A percentile compares a stretch with the other conserved stretches of the same genome.
Evolutionary conservation across 768 basidiomycete genomes (phyloP).

Genomic region (Megacollybia marginata): DNA sequence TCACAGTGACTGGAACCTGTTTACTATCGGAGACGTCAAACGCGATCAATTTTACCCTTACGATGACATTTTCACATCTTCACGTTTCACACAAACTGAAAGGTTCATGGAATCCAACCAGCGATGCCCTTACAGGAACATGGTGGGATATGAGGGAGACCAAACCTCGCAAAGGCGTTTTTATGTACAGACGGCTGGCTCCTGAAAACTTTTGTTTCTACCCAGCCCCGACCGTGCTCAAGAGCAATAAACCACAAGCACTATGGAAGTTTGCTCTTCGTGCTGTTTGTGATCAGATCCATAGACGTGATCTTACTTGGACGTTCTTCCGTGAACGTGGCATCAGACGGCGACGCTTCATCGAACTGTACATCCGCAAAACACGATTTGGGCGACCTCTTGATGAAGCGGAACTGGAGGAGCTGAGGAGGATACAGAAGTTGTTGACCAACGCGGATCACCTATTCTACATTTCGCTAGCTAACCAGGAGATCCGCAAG

Average conservation of each 20-base stretch:
- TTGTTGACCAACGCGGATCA: slow-evolving; percentile 15
- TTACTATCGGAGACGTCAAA: slow-evolving; percentile 1
- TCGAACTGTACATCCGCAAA: slow-evolving; percentile 16
- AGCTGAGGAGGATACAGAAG: slow-evolving; percentile 8
- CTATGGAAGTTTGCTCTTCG: slow-evolving; percentile 23
- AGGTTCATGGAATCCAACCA: slow-evolving; percentile 4
- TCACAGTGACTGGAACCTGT: slow-evolving; percentile 6
- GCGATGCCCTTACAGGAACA: slow-evolving; percentile 4
- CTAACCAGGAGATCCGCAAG: slow-evolving; percentile 9
- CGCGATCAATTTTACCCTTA: not conserved
- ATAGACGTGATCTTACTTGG: slow-evolving; percentile 19
- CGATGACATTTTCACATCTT: slow-evolving; percentile 4
- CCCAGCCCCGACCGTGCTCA: slow-evolving; percentile 15
- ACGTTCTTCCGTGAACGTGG: slow-evolving; percentile 21
- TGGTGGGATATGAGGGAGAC: not conserved
- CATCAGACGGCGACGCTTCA: slow-evolving; percentile 13
- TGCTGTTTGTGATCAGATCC: slow-evolving; percentile 13
- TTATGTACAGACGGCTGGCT: slow-evolving; percentile 16
- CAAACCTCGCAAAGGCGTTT: slow-evolving; percentile 3
- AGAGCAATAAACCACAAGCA: slow-evolving; percentile 15
- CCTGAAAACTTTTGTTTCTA: slow-evolving; percentile 15
- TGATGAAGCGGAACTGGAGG: slow-evolving; percentile 8
- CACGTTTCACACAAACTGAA: slow-evolving; percentile 1
- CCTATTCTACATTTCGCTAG: slow-evolving; percentile 14
- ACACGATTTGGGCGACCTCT: slow-evolving; percentile 11